These are phyloP conservation scores for Cryptococcus sp. DNA, from an alignment of 1,284 basidiomycete species.

Conservation along the genomic window DNA sequence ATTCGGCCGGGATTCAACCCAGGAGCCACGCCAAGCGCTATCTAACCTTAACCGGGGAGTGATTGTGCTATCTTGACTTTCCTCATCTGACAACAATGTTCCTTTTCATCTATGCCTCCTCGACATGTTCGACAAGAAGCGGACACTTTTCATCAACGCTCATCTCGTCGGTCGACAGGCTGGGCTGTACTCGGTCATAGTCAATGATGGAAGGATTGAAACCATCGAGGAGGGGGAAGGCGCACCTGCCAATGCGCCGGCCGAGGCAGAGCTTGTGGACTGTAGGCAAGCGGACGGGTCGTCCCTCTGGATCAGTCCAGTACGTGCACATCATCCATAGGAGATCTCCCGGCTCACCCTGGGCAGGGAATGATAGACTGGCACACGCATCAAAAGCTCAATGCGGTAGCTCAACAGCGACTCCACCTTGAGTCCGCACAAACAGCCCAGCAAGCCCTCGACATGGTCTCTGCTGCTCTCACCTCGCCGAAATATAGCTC, in stretches of 20 bases:
- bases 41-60: no score
- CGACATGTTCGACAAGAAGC: not conserved
- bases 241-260: not conserved
- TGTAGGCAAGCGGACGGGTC: not conserved
- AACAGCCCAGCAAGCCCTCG: slow-evolving; percentile 20
- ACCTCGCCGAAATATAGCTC: slow-evolving; percentile 14
- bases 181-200: not conserved
- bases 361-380: slow-evolving; percentile 27
- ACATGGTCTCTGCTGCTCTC: slow-evolving; percentile 13
- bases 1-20: no score
- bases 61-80: no score
- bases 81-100: no score
- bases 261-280: not conserved
- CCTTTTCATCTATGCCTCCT: no score
- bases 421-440: slow-evolving; percentile 18
- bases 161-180: not conserved
- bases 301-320: slow-evolving; percentile 2
- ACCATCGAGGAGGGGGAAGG: not conserved
- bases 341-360: no score
- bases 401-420: slow-evolving; percentile 20
- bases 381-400: slow-evolving; percentile 32
- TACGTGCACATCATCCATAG: not conserved
- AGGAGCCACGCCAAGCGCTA: no score
- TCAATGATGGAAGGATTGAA: not conserved
- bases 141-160: slow-evolving; percentile 1